Base-by-base conservation (phyloP, 2,329 filamentous ascomycete genomes). In the Phoma sp. region DNA sequence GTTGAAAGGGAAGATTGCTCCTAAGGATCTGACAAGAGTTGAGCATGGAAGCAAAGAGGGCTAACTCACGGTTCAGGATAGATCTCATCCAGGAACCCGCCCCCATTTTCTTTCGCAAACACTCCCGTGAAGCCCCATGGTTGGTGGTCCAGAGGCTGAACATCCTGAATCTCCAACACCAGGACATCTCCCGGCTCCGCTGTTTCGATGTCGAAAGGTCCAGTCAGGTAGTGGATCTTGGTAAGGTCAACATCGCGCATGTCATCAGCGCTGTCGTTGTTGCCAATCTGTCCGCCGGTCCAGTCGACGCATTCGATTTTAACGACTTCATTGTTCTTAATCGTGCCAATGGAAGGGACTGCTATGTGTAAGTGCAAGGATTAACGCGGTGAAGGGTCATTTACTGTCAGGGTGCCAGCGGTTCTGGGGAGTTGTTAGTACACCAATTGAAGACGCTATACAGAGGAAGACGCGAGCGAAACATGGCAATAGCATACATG, bases 301-400 rank as follows among this genome's bases (percentile, higher is more conserved):
- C 91, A 96, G 77, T 96, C 91, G 7, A 95, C 80, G 68, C 93
- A 96, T 80, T 96, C 91, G 61, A 96, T 96, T 76, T 96, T 96
- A 62, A 96, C 92, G 0, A 90, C 90, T 77, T 96, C 93, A 25
- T 88, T 88, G 68, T 93, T 87, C 65, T 89, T 87, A 67, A 97
- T 92, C 1, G 83, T 86, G 26, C 82, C 89, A 43, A 82, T 83
- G 50, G 83, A 85, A 0, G 93, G 93, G 45, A 96, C 91, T 95
- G 56, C 34, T n/a, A 1, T 7, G 5, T 25, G 43, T 55, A 36
- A 56, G 53, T 37, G 23, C n/a, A n/a, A 18, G 11, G 10, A 37
- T 25, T 21, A 15, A 7, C 12, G 28, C 38, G 15, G 18, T 20
- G 7, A 33, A 17, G 42, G 7, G 21, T 15, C n/a, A 3, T 14